Base-by-base conservation (phyloP, 2,329 filamentous ascomycete genomes). In the Colletotrichum magnum region DNA sequence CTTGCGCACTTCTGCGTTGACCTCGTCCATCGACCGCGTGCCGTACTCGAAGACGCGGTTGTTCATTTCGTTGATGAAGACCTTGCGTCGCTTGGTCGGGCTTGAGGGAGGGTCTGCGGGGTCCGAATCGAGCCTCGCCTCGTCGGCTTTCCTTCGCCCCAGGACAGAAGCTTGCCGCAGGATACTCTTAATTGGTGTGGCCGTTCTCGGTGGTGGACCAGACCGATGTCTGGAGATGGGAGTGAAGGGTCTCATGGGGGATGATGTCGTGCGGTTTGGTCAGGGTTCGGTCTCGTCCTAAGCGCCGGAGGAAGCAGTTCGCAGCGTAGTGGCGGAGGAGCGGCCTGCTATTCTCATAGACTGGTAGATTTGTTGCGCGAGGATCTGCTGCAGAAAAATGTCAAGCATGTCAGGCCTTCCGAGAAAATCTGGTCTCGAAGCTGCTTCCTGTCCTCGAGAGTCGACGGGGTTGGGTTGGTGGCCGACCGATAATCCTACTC, bases 51-150 rank as follows among this genome's bases (percentile, higher is more conserved):
- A 85, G 6, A 88, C 85, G 67, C 85, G 82, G 75, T 88, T 89
- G 74, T 86, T 83, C 21, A 86, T 84, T 70, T 89, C 83, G 79
- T 89, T 87, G 72, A 90, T 89, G 54, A 87, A 80, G 57, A 90
- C 88, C 73, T 85, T 88, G 69, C 85, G 85, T 45, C 87, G 84
- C 75, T 90, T 90, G 41, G 77, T 81, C 4, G 84, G 85, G 72
- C 80, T 86, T 58, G 83, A 80, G 15, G 79, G 76, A 13, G 76
- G 72, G 26, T 82, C 79, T 39, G 79, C 75, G 45, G 79, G 75
- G 67, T 84, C 81, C 24, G 54, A 69, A 63, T 82, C 82, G 48
- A 81, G 75, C 41, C 78, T 79, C 67, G 81, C 82, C 74, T 87
- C 79, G 67, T 83, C 80, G 66, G 79, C 77, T 71, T 84, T 85